Conservation (phyloP, 768 basidiomycete genomes). For the Serpula lacrymans region DNA sequence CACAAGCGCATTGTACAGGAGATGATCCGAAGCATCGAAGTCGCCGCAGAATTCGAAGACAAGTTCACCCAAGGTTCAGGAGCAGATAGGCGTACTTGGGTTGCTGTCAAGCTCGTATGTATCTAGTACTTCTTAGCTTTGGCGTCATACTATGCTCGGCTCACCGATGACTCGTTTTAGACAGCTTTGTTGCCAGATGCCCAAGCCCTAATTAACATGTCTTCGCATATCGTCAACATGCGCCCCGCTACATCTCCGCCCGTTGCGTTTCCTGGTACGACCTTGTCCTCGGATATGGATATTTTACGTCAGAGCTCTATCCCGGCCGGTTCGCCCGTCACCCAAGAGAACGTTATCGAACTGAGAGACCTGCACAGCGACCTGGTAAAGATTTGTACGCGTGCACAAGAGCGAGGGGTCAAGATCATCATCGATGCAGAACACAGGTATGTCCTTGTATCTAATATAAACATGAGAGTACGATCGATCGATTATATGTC, state of each 20-base stretch:
- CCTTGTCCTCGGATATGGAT: slow-evolving; percentile 55
- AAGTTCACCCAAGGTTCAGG: slow-evolving; percentile 19
- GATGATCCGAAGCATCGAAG: slow-evolving; percentile 72
- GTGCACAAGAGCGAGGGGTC: slow-evolving; percentile 59
- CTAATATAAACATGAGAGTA: neutral
- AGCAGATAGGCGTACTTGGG: slow-evolving; percentile 63
- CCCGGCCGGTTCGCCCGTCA: slow-evolving; percentile 31
- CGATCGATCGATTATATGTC: neutral
- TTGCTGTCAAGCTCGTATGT: slow-evolving; percentile 80
- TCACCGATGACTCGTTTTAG: slow-evolving; percentile 32
- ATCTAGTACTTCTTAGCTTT: neutral
- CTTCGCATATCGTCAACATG: slow-evolving; percentile 49
- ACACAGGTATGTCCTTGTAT: slow-evolving; percentile 45
- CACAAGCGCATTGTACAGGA: slow-evolving; percentile 72
- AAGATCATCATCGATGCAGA: slow-evolving; percentile 84
- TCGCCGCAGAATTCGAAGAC: slow-evolving; percentile 80
- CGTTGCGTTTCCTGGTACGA: slow-evolving; percentile 69
- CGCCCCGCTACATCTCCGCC: slow-evolving; percentile 29
- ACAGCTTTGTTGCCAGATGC: slow-evolving; percentile 69
- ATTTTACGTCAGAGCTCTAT: slow-evolving; percentile 33
- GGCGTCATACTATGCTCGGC: neutral
- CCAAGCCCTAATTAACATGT: slow-evolving; percentile 57
- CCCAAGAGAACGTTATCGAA: slow-evolving; percentile 52
- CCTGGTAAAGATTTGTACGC: slow-evolving; percentile 60
- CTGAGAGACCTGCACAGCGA: slow-evolving; percentile 61